phyloP scores from a whole-genome alignment of 257 asterid species.

The Solanum chaucha region DNA sequence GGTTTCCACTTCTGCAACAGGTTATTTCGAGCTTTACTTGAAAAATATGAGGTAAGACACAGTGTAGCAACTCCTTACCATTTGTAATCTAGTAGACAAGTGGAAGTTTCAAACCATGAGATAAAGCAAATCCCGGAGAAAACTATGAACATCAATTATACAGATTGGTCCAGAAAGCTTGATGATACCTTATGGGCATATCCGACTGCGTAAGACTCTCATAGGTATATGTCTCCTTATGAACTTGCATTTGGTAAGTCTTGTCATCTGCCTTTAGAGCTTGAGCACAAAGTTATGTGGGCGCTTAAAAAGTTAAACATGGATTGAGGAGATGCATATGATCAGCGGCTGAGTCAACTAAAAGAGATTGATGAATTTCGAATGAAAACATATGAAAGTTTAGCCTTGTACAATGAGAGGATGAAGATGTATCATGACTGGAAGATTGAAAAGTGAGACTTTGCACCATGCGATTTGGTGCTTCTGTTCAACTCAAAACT shows the following conservation, averaged over 20 bases:
- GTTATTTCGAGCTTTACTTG: not conserved
- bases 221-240: not conserved
- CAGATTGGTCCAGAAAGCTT: not conserved
- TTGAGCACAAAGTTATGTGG: not conserved
- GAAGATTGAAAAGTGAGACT: not conserved
- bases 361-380: not conserved
- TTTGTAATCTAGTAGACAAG: not conserved
- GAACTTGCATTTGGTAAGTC: not conserved
- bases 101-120: not conserved
- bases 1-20: not conserved
- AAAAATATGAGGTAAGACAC: not conserved
- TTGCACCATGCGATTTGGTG: not conserved
- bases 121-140: not conserved
- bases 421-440: not conserved
- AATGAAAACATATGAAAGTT: not conserved
- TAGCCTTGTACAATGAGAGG: not conserved
- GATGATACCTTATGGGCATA: not conserved
- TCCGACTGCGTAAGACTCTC: not conserved
- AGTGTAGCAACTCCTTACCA: not conserved
- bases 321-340: not conserved
- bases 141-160: not conserved
- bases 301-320: not conserved
- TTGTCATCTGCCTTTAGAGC: not conserved
- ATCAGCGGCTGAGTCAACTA: not conserved
- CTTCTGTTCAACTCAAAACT: not conserved